These are phyloP conservation scores for Annulohypoxylon bovei DNA, from an alignment of 495 filamentous ascomycete genomes.

Conservation along the genomic window DNA sequence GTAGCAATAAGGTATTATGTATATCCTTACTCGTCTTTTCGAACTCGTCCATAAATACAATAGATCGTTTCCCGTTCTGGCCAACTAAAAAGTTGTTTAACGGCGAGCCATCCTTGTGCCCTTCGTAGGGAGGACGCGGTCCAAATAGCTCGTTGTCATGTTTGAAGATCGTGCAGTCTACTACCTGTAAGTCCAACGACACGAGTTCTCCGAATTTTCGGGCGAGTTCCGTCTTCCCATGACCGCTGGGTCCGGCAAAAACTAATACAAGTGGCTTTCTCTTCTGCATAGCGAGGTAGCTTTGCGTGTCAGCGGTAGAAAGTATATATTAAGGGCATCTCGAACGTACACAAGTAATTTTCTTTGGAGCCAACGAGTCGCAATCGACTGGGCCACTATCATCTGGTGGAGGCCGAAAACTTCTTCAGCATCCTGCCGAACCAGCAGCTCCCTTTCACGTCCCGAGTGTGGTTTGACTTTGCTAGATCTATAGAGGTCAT, in stretches of 20 bases:
- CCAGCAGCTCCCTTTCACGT: conserved; percentile 47
- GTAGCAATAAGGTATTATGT: conserved; percentile 55
- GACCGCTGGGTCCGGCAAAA: conserved; percentile 62
- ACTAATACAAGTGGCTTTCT: conserved; percentile 51
- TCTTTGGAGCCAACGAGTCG: conserved; percentile 47
- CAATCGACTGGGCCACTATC: conserved; percentile 57
- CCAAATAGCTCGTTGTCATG: conserved; percentile 60
- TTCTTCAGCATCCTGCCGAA: conserved; percentile 39
- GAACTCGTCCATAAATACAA: conserved; percentile 68
- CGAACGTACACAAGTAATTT: conserved; percentile 41
- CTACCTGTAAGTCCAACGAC: conserved; percentile 50
- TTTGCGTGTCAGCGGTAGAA: conserved; percentile 32
- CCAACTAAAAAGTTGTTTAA: conserved; percentile 63
- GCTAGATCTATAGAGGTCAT: conserved; percentile 53
- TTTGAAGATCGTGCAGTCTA: conserved; percentile 59
- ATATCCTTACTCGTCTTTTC: conserved; percentile 63
- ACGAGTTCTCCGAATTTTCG: conserved; percentile 54
- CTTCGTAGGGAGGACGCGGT: conserved; percentile 48
- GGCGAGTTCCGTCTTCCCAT: conserved; percentile 66
- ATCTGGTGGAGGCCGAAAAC: conserved; percentile 58
- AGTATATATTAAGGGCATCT: conserved; percentile 19
- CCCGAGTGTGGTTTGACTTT: conserved; percentile 36
- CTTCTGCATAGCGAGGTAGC: conserved; percentile 51
- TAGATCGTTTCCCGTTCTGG: conserved; percentile 49
- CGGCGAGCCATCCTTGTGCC: conserved; percentile 52